Base-by-base conservation (phyloP, 805 yeast species). In the Candida glaebosa region DNA sequence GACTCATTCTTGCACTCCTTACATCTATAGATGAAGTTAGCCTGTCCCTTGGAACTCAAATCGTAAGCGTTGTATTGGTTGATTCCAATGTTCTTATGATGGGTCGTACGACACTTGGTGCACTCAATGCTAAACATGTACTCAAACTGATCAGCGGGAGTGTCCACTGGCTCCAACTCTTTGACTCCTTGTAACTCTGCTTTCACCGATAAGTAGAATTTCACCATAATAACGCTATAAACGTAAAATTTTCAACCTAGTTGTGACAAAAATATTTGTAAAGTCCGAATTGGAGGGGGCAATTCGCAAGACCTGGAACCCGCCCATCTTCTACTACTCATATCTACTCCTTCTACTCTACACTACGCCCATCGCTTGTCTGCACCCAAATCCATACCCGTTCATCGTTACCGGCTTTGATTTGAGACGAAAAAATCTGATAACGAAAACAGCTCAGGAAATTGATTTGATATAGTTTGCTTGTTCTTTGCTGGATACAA, bases 1-100 rank as follows among this genome's bases (percentile, higher is more conserved):
- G 63, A 68, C 43, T 68, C 73, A 18, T 49, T 42, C 42, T 67
- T 69, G 62, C 96, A 88, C 46, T 70, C 67, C 45, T 78, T 77
- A 60, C 96, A 88, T 48, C 78, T 78, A 73, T 85, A 81, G 3
- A 84, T 82, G 55, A 89, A 87, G 47, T 82, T 86, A 5, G 96
- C 95, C 45, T 81, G 87, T 10, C 96, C 96, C 46, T 81, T 75
- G 33, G 90, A 78, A 0, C 87, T 88, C 18, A 87, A 67, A 18
- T 81, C 86, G 58, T 80, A 80, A 38, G 67, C 61, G 49, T 84
- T 96, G 49, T 74, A 77, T 42, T 79, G 64, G 59, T 85, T 84
- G 54, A 90, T 79, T 18, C 76, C 69, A 20, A 88, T 76, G 12
- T 79, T 78, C 50, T 88, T 86, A 16, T 76, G 77, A 60, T 91